Evolutionary conservation across 1,139 yeast genomes (phyloP), one percentile per base, ranked within the genome.

Genomic region (Yamadazyma membranifaciens): DNA sequence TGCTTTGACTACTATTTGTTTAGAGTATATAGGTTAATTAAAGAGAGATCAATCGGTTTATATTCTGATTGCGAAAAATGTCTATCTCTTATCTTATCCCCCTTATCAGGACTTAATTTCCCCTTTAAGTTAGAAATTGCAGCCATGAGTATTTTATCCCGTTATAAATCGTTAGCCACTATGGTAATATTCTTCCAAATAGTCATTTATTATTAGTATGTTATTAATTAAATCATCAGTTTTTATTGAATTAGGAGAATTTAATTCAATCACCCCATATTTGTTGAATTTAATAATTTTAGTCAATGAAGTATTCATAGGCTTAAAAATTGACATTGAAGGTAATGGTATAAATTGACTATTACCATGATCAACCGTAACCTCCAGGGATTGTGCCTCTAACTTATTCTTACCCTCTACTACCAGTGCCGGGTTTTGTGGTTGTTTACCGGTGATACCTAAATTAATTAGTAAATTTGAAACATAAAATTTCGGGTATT

Each of bases 21-120:
- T 20, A 20, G 24, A 34, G 38, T 37, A 41, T 2, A 14, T 34
- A 37, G 39, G 42, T 46, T 14, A 15, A 9, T 11, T 30, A 12
- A 11, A 10, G 22, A 30, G 22, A 32, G 34, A 43, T 41, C 28
- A 12, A 26, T 25, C 7, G 24, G 13, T 33, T 10, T 33, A 33
- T 20, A 33, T 16, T n/a, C n/a, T 34, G 26, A 24, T 24, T 36
- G 39, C 39, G 39, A 36, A 30, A 36, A 25, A 25, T 10, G 24
- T 20, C 24, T 20, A 36, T 9, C 16, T 28, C 40, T 33, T 37
- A 33, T 37, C 40, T 35, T 20, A 20, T 6, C 5, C 24, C 24
- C 24, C 24, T 20, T 16, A 16, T 36, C 25, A 27, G 41, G 41
- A 38, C 5, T n/a, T 12, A 9, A 11, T 30, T 33, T 29, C 41